phyloP scores from a whole-genome alignment of 1,284 basidiomycete species.

The Coniferiporia weirii region DNA sequence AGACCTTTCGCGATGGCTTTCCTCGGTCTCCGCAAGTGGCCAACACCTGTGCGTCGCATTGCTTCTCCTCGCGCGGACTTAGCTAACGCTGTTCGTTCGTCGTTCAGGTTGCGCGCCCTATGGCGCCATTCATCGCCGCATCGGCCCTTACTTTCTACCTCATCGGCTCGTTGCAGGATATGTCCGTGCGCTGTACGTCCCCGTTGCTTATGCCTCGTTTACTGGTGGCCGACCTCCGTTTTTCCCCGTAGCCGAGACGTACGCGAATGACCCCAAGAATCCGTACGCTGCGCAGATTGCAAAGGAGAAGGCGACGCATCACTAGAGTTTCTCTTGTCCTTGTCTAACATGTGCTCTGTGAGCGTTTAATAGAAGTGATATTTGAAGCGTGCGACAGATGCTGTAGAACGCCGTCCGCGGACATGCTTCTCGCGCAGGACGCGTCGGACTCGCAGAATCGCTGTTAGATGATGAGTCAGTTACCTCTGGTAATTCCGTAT shows the following conservation, averaged over 20 bases:
- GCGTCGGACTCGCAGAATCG: no score
- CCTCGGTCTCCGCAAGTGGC: constrained; percentile 74
- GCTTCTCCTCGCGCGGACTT: neutral
- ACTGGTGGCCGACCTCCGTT: neutral
- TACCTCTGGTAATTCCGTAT: no score
- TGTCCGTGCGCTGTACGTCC: constrained; percentile 62
- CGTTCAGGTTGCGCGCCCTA: constrained; percentile 55
- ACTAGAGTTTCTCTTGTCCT: constrained; percentile 23
- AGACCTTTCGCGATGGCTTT: constrained; percentile 47
- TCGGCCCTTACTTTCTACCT: constrained; percentile 60
- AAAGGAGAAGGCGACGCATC: constrained; percentile 28
- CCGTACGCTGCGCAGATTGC: constrained; percentile 74
- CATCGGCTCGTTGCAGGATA: constrained; percentile 57
- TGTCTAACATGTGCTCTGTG: neutral
- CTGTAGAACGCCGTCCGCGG: neutral
- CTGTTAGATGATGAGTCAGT: no score
- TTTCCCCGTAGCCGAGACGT: constrained; percentile 47
- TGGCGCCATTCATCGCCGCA: constrained; percentile 74
- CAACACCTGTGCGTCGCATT: constrained; percentile 54
- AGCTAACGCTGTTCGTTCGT: neutral
- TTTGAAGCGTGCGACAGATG: neutral
- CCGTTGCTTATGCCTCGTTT: constrained; percentile 3
- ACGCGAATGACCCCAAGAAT: constrained; percentile 70
- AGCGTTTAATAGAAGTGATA: constrained; percentile 8
- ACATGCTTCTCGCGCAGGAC: no score